These are phyloP conservation scores for Phytophthora meadii DNA, from an alignment of 352 stramenopile species.

Conservation along the genomic window DNA sequence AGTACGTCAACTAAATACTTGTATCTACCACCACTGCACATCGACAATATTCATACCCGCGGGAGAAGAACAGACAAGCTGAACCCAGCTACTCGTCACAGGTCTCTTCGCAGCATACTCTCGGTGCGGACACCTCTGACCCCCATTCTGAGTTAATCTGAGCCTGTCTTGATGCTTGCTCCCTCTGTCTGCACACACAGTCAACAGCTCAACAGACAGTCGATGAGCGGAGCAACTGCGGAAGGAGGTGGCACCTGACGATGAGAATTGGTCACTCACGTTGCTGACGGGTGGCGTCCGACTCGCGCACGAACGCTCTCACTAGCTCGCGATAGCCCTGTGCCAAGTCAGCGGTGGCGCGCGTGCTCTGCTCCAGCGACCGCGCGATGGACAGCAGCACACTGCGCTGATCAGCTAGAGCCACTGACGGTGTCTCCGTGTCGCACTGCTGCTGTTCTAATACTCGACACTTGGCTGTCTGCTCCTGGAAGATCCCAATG, in stretches of 20 bases:
- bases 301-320: conserved; percentile 35
- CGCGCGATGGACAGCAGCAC: conserved; percentile 47
- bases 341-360: conserved; percentile 50
- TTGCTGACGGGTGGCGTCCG: conserved; percentile 8
- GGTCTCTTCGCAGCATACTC: conserved; percentile 19
- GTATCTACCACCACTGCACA: conserved; percentile 15
- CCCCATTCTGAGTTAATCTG: conserved; percentile 5
- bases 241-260: neutral
- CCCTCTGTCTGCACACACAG: neutral
- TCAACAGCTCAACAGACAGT: conserved; percentile 10
- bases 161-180: conserved; percentile 1
- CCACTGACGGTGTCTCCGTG: conserved; percentile 6
- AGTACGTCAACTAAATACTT: conserved; percentile 28
- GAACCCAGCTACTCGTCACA: neutral
- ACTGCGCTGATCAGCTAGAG: conserved; percentile 31
- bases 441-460: conserved; percentile 22
- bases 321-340: conserved; percentile 52
- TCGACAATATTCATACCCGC: neutral
- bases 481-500: conserved; percentile 41
- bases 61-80: conserved; percentile 15
- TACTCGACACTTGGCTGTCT: conserved; percentile 30
- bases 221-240: conserved; percentile 9
- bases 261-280: conserved; percentile 5
- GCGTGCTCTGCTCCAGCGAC: conserved; percentile 55
- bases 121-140: conserved; percentile 9